Conservation (phyloP, 257 asterid species). For the Solanum chmielewskii region DNA sequence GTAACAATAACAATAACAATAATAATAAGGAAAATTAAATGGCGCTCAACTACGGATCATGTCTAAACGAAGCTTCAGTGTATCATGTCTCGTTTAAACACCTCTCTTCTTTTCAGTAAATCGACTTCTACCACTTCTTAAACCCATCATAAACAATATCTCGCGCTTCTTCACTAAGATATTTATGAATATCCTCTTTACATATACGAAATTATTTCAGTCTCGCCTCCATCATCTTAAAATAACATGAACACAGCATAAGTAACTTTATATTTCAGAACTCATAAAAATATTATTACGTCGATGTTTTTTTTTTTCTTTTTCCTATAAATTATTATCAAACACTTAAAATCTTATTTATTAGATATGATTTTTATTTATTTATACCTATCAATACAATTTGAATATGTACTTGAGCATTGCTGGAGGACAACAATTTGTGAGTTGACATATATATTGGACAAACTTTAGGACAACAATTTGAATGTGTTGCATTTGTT, state of each 20-base stretch:
- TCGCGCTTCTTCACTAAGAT: not conserved
- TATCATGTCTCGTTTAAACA: not conserved
- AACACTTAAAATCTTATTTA: not conserved
- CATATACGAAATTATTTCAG: not conserved
- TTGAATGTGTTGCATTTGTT: not conserved
- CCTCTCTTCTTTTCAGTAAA: not conserved
- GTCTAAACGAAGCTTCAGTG: not conserved
- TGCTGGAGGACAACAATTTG: not conserved
- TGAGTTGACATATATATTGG: not conserved
- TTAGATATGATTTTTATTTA: not conserved
- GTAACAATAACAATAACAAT: not conserved
- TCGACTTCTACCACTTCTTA: not conserved
- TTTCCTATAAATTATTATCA: not conserved
- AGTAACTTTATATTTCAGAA: not conserved
- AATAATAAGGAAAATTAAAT: not conserved
- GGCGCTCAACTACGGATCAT: not conserved
- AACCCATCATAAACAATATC: not conserved
- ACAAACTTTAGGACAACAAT: not conserved
- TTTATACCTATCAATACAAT: not conserved
- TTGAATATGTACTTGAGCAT: not conserved
- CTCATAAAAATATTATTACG: not conserved
- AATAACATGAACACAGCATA: not conserved
- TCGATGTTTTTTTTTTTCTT: not conserved
- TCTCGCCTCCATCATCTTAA: not conserved
- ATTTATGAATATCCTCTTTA: not conserved